Percentiles rank a stretch among this genome's conserved stretches.
Conservation (phyloP, 2,329 filamentous ascomycete species). For the Hymenoscyphus repandus region DNA sequence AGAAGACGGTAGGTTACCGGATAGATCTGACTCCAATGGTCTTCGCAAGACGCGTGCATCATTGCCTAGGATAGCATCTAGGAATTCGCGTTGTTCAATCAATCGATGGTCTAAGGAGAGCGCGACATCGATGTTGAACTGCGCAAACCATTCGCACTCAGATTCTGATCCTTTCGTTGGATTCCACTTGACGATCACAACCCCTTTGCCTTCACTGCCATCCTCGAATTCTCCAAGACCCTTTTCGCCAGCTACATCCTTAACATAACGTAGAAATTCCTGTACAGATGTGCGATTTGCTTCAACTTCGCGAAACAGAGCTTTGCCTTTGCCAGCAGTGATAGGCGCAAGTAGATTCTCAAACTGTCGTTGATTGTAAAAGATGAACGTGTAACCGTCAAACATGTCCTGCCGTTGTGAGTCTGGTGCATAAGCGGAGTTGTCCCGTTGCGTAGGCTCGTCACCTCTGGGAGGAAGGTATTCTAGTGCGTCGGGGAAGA, state of each 20-base stretch:
- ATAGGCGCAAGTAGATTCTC: slow-evolving; percentile 71
- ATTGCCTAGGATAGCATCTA: slow-evolving; percentile 81
- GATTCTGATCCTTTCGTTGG: slow-evolving; percentile 47
- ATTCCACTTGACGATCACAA: slow-evolving; percentile 73
- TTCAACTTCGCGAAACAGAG: slow-evolving; percentile 58
- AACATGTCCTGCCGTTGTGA: slow-evolving; percentile 65
- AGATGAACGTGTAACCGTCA: slow-evolving; percentile 82
- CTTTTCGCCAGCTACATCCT: slow-evolving; percentile 68
- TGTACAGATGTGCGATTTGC: slow-evolving; percentile 61
- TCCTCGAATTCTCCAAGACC: slow-evolving; percentile 59
- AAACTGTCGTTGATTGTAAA: slow-evolving; percentile 72
- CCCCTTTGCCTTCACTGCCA: slow-evolving; percentile 60
- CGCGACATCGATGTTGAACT: slow-evolving; percentile 66
- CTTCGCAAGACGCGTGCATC: slow-evolving; percentile 69
- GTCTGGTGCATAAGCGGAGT: slow-evolving; percentile 66
- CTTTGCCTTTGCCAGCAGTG: slow-evolving; percentile 77
- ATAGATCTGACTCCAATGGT: slow-evolving; percentile 52
- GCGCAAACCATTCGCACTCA: slow-evolving; percentile 55
- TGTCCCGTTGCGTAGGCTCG: slow-evolving; percentile 65
- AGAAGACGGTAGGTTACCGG: slow-evolving; percentile 25
- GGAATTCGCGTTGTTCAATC: slow-evolving; percentile 84
- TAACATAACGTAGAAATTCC: slow-evolving; percentile 75
- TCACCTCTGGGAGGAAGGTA: slow-evolving; percentile 70
- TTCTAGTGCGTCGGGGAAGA: slow-evolving; percentile 71
- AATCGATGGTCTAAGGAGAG: slow-evolving; percentile 71